Evolutionary conservation across 2,329 filamentous ascomycete genomes (phyloP), one percentile per base, ranked within the genome.

Genomic region (Fusarium sp.): DNA sequence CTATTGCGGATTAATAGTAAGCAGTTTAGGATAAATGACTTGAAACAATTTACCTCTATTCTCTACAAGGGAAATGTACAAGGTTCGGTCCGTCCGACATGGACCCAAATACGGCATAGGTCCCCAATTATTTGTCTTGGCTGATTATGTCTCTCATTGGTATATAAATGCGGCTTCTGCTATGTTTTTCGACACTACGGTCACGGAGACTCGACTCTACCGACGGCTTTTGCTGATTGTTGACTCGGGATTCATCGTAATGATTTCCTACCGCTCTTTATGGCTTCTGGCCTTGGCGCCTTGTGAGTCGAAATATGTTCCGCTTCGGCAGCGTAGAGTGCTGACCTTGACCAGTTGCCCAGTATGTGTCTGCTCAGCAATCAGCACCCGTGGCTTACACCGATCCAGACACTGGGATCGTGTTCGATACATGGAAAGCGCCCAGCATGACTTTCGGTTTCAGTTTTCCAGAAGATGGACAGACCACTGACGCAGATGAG

Each of bases 281-380:
- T 60, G 57, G 54, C 36, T 60, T 37, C 30, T 60, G 12, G 54
- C 54, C 36, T 11, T 60, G 11, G 12, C 20, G 1, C 23, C 57
- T 42, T 2, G 57, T 60, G 10, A 59, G 53, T 60, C 6, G n/a
- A 4, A 20, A 12, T 0, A 26, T 26, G 0, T 42, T 42, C 12
- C 4, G 9, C 30, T 50, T 37, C 10, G 11, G 4, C 2, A 31
- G 2, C 9, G 13, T 0, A 26, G 11, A 37, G 10, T 28, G 8
- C 31, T 59, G 9, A 60, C 30, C 8, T 50, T 33, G 7, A 37
- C 4, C 59, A 60, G 57, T 60, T 31, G 2, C 26, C 8, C 54
- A 37, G 23, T 51, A 50, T 60, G 57, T 59, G 13, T 58, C 42
- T 50, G 57, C 36, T 6, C 57, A 60, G n/a, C 53, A 60, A 34